These are phyloP conservation scores for Ogataea glucozyma DNA, from an alignment of 805 yeast genomes.

Conservation along the genomic window DNA sequence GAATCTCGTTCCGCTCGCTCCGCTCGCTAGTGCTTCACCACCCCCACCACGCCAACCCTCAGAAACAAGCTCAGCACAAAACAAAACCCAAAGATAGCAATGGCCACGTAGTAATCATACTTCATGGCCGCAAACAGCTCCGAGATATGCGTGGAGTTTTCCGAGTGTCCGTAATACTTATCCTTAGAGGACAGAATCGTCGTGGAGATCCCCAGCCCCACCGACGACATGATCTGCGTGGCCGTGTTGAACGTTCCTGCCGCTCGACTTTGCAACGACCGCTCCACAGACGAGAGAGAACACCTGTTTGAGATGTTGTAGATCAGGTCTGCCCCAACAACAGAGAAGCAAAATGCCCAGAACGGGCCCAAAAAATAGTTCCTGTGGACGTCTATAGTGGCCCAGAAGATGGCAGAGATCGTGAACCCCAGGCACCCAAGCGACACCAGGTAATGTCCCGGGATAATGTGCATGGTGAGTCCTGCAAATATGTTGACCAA, in stretches of 20 bases:
- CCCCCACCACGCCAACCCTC: slow-evolving; percentile 39
- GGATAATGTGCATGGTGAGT: slow-evolving; percentile 44
- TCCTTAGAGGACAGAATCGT: slow-evolving; percentile 40
- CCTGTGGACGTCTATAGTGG: slow-evolving; percentile 37
- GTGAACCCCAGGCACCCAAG: slow-evolving; percentile 39
- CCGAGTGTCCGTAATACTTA: slow-evolving; percentile 33
- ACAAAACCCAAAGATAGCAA: slow-evolving; percentile 36
- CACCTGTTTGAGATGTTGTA: slow-evolving; percentile 48
- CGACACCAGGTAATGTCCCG: slow-evolving; percentile 41
- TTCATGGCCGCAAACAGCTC: slow-evolving; percentile 36
- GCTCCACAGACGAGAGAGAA: slow-evolving; percentile 42
- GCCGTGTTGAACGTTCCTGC: slow-evolving; percentile 51
- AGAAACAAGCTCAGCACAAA: slow-evolving; percentile 36
- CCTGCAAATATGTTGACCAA: slow-evolving; percentile 48
- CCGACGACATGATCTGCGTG: slow-evolving; percentile 41
- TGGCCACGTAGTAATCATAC: slow-evolving; percentile 42
- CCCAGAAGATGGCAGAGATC: slow-evolving; percentile 43
- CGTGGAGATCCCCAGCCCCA: slow-evolving; percentile 44
- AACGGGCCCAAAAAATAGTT: slow-evolving; percentile 49
- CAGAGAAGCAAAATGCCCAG: slow-evolving; percentile 42
- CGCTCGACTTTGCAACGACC: slow-evolving; percentile 43
- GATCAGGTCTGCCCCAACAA: slow-evolving; percentile 48
- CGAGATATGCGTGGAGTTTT: slow-evolving; percentile 23
- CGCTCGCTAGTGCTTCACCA: slow-evolving; percentile 13
- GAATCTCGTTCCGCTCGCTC: too few species aligned